Base-by-base conservation (phyloP, 441 rosid species). In the Syzygium syzygioides region DNA sequence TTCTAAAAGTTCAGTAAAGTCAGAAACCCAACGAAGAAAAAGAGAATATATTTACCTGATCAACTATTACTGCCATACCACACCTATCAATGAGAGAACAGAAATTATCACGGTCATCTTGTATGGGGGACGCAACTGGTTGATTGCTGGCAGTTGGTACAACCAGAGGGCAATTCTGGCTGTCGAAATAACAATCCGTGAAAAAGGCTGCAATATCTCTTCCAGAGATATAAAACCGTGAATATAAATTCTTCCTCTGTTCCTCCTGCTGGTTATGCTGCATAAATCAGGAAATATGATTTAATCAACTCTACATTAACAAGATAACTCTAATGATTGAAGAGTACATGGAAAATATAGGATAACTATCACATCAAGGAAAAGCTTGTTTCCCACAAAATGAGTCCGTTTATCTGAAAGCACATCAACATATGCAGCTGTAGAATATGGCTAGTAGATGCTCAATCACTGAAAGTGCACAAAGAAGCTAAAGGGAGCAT, bases 181-280 rank as follows among this genome's bases (percentile, higher is more conserved):
- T 55, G 55, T 93, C 96, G 90, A 96, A 92, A 91, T 93, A 93
- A 92, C 94, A 93, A 90, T 95, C 96, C 55, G 95, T 94, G 89
- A 98, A 96, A 91, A 97, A 95, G 89, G 98, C 99, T 90, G 99
- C 98, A 90, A 98, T 97, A 92, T 98, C 99, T 93, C 96, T 96
- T 90, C 99, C 99, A 88, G 97, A 95, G 90, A 98, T 95, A 94
- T 92, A 94, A 92, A 97, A 95, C 66, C 98, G 99, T 88, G 97
- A 95, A 93, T 98, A 98, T 89, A 97, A 79, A 91, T 95, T 96
- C 94, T 95, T 98, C 90, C 94, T 96, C 88, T 95, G 96, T 86
- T 95, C 99, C 86, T 94, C 98, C 59, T 94, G 91, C 90, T 94
- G 95, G 87, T 91, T 91, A 94, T 95, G 98, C 99, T 98, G 97